Base-by-base conservation (phyloP, 768 basidiomycete species). In the Rhodotorula kratochvilovae region DNA sequence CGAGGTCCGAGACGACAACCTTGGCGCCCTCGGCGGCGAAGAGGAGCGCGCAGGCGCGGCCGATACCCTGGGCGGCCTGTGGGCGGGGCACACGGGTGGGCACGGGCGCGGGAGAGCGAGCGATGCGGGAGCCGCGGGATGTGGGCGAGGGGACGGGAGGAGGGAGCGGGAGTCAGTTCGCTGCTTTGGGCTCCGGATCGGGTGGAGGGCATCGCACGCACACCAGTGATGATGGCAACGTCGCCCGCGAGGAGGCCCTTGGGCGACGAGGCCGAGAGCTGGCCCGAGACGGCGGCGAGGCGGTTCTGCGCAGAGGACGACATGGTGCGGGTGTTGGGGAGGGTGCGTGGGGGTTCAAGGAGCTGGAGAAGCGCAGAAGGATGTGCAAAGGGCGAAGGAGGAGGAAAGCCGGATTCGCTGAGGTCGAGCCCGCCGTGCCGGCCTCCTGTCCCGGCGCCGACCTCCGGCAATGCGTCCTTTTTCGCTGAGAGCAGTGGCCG, bases 11-110 rank as follows among this genome's bases (percentile, higher is more conserved):
- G 62, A 89, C 87, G 74, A 92, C 90, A 63, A 92, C 87, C 79
- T 89, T 91, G 27, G 91, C 91, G n/a, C 91, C 91, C 79, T 92
- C 91, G 70, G 87, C 86, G 10, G 90, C 88, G 75, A 91, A 92
- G 56, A 90, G 83, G 46, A 91, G 82, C 3, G 91, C 91, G 51
- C 85, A 83, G 39, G 87, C 86, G 55, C 84, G 85, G 15, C 91
- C 91, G 70, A 92, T 92, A 73, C 90, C 91, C 87, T 92, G 79
- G 0, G 71, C 71, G 60, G 66, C 76, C 54, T 75, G 63, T 15
- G 42, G 23, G 25, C 4, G 53, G 17, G 53, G 5, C 29, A 35
- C 8, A 23, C 25, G 48, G 19, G 46, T 4, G n/a, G 5, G 21
- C 5, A 8, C n/a, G 46, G 17, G 59, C 43, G 54, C 36, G 33